Conservation (phyloP, 164 flowering plant genomes). For the Chimonanthus salicifolius region DNA sequence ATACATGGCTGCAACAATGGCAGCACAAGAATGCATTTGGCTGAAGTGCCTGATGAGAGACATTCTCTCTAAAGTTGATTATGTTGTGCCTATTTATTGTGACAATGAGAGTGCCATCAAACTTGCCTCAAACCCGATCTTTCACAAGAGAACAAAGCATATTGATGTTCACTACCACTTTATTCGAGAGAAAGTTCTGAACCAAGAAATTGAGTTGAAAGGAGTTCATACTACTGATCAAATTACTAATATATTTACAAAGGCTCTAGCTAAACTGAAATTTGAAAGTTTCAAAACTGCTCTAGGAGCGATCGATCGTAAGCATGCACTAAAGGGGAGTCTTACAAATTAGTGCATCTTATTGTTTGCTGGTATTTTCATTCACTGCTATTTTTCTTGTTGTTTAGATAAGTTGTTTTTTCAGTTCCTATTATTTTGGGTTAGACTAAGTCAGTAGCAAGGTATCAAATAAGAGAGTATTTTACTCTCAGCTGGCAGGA, state of each 20-base stretch:
- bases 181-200: background rate
- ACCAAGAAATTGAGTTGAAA: slow-evolving; percentile 5
- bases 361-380: too few species aligned
- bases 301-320: background rate
- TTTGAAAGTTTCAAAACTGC: slow-evolving; percentile 1
- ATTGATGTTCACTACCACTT: slow-evolving; percentile 3
- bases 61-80: background rate
- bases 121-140: background rate
- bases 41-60: slow-evolving; percentile 5
- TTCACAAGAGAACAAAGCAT: background rate
- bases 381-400: too few species aligned
- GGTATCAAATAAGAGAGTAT: too few species aligned
- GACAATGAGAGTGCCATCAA: slow-evolving; percentile 7
- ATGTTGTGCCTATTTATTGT: background rate
- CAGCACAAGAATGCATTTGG: slow-evolving; percentile 4
- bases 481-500: too few species aligned
- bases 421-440: too few species aligned
- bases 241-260: background rate
- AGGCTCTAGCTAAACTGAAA: slow-evolving; percentile 5
- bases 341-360: too few species aligned
- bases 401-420: too few species aligned
- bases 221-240: background rate
- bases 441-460: too few species aligned
- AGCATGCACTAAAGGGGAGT: slow-evolving; percentile 9
- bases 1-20: slow-evolving; percentile 6